Base-by-base conservation (phyloP, 257 asterid genomes). In the Echium plantagineum region DNA sequence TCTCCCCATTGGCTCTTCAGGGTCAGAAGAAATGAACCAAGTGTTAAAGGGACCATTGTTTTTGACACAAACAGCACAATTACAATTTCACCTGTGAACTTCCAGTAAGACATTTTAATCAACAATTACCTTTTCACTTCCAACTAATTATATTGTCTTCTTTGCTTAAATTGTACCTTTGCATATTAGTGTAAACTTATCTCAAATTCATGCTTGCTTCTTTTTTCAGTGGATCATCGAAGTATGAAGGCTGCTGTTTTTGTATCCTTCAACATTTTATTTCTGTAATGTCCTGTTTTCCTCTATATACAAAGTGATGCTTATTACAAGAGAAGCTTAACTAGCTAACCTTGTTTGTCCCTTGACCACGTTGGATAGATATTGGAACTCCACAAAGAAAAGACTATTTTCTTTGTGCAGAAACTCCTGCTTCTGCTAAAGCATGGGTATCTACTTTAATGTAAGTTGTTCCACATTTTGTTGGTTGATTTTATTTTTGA, bases 371-470 rank as follows among this genome's bases (percentile, higher is more conserved):
- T 61, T 71, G 48, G 66, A 49, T 80, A 91, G 98, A 91, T 78
- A 88, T 91, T 77, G 98, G 98, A 66, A 91, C 98, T 47, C 98
- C 98, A 9, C 98, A 88, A 77, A 88, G 71, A 71, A 82, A 78
- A 67, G 98, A 91, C 69, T 82, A 85, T 72, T 91, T 87, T 75
- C 88, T 91, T 17, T 91, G 98, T 72, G 98, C 98, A 52, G 98
- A 91, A 76, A 88, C 98, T 52, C 90, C 98, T 60, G 93, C 85
- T 58, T 96, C 98, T 73, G 84, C 98, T 66, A 83, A 67, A 81
- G 96, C 98, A 72, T 88, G 96, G 98, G 89, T 91, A 59, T 82
- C 94, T 74, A 91, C 98, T 48, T 76, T 91, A 70, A 94, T 83
- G 98, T 91, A 75, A 91, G 98, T 85, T 72, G 42, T 67, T 71